These are phyloP conservation scores for Begonia fuchsioides DNA, from an alignment of 306 rosid species.

Conservation along the genomic window DNA sequence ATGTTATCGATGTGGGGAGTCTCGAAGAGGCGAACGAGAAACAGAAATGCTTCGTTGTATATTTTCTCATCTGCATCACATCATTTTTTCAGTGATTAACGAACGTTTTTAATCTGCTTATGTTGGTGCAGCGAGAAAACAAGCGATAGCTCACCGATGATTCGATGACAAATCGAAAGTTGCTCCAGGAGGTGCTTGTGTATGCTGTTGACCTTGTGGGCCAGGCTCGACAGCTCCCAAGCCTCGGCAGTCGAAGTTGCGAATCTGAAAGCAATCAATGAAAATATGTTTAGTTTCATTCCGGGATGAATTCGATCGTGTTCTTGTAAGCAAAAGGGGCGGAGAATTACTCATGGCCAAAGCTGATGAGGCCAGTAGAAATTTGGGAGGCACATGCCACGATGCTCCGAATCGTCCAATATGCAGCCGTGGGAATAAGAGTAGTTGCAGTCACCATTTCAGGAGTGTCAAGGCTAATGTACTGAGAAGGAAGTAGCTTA, in stretches of 20 bases:
- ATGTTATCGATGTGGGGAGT: slow-evolving; percentile 35
- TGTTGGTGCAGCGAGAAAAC: neutral
- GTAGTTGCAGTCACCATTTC: slow-evolving; percentile 16
- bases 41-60: slow-evolving; percentile 28
- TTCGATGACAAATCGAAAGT: slow-evolving; percentile 25
- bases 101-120: neutral
- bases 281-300: too few relatives aligned
- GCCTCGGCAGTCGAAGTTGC: slow-evolving; percentile 28
- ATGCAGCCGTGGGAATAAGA: slow-evolving; percentile 34
- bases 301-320: too few relatives aligned
- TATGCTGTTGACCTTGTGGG: slow-evolving; percentile 40
- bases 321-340: too few relatives aligned
- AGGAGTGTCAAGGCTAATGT: slow-evolving; percentile 25
- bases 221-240: slow-evolving; percentile 67
- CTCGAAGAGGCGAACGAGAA: slow-evolving; percentile 20
- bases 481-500: slow-evolving; percentile 22
- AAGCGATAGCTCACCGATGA: slow-evolving; percentile 9
- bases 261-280: slow-evolving; percentile 17
- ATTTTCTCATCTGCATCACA: slow-evolving; percentile 23
- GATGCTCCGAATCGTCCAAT: slow-evolving; percentile 48
- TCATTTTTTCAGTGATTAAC: neutral
- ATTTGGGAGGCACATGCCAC: slow-evolving; percentile 29
- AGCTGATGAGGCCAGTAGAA: slow-evolving; percentile 16
- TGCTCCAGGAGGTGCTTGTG: slow-evolving; percentile 32
- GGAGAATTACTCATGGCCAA: slow-evolving; percentile 23